Percentiles rank a stretch among this genome's conserved stretches.
Evolutionary conservation across 192 early-diverging fungal species (phyloP).

Genomic region (Chytriomyces sp.): DNA sequence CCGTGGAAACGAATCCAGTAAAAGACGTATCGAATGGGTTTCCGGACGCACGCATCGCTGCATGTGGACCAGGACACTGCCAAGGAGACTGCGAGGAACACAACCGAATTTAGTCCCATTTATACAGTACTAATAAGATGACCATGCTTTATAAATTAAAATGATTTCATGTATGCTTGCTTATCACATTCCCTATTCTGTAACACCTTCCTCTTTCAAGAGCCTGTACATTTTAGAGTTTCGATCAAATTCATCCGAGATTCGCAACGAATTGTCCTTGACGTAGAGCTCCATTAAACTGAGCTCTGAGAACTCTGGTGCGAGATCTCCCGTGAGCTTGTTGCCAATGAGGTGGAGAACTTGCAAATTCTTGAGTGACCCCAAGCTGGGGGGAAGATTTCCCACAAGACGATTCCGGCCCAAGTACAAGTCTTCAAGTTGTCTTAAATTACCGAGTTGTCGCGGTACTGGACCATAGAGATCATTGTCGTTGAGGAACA

Average conservation of each 20-base stretch:
- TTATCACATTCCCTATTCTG: too few relatives aligned
- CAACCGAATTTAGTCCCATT: background rate
- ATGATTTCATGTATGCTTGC: too few relatives aligned
- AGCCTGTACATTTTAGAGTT: background rate
- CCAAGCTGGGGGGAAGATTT: background rate
- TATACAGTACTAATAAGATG: too few relatives aligned
- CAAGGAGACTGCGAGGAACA: background rate
- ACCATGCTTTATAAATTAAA: too few relatives aligned
- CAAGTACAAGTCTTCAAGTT: background rate
- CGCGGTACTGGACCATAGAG: background rate
- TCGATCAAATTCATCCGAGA: background rate
- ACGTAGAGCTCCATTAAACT: background rate
- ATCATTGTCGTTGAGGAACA: constrained; percentile 1
- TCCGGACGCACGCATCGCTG: constrained; percentile 33
- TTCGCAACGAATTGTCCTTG: background rate
- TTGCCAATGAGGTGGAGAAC: background rate
- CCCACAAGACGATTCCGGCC: background rate
- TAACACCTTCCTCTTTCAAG: background rate
- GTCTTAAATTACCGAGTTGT: background rate
- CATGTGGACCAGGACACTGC: constrained; percentile 42
- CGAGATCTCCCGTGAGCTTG: background rate
- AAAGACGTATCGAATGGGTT: constrained; percentile 16
- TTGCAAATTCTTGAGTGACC: background rate
- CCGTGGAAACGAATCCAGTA: background rate
- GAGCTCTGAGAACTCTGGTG: background rate